Evolutionary conservation across 2,329 filamentous ascomycete species (phyloP).

Genomic region (Esteya vermicola): DNA sequence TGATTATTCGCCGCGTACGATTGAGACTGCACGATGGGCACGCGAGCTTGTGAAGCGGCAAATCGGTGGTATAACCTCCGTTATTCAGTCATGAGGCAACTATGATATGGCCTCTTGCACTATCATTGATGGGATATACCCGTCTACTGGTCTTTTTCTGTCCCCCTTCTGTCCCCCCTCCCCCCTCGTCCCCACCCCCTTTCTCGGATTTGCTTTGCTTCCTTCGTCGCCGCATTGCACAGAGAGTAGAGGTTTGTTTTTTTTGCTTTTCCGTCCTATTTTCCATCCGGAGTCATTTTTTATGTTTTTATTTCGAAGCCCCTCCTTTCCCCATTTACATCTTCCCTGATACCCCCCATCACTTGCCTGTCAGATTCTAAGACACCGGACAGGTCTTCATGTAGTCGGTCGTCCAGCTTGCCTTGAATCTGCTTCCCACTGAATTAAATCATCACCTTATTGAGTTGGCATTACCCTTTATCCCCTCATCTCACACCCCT

Average conservation of each 20-base stretch:
- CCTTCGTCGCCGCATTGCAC: neutral
- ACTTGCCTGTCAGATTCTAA: neutral
- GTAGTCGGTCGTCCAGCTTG: too few species aligned
- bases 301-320: neutral
- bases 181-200: too few species aligned
- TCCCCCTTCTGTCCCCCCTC: too few species aligned
- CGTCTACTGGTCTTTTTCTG: too few species aligned
- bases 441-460: too few species aligned
- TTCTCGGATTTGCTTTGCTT: too few species aligned
- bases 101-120: too few species aligned
- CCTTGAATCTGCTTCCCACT: too few species aligned
- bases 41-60: constrained; percentile 96
- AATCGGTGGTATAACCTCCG: constrained; percentile 36
- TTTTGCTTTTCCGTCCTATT: neutral
- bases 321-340: neutral
- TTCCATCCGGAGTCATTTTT: neutral
- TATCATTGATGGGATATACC: too few species aligned
- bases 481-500: neutral
- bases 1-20: constrained; percentile 71
- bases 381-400: too few species aligned
- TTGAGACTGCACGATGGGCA: constrained; percentile 93
- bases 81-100: constrained; percentile 34
- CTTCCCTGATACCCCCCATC: constrained; percentile 1
- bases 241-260: neutral
- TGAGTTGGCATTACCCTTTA: neutral